phyloP scores from a whole-genome alignment of 352 stramenopile genomes.

The Pythium monospermum region DNA sequence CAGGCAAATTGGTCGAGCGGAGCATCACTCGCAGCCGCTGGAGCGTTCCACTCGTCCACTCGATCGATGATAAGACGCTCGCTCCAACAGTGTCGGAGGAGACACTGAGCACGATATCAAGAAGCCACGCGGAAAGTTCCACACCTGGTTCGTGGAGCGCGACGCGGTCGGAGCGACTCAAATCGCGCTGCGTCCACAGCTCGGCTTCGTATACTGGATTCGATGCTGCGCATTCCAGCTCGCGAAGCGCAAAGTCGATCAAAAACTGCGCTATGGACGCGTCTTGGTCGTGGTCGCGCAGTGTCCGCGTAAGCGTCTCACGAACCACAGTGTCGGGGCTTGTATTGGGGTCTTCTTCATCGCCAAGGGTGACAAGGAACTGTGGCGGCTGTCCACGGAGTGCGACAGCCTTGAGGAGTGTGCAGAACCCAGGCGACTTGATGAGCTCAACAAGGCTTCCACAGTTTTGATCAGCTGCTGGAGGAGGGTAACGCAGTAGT shows the following conservation, averaged over 20 bases:
- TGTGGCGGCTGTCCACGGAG: neutral
- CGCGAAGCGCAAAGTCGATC: slow-evolving; percentile 48
- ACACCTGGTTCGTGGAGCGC: slow-evolving; percentile 60
- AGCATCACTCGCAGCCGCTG: slow-evolving; percentile 3
- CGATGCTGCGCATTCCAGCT: slow-evolving; percentile 55
- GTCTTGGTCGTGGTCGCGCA: neutral
- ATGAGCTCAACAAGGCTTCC: neutral
- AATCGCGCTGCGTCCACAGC: slow-evolving; percentile 74
- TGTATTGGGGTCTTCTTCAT: too few species aligned
- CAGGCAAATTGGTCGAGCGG: slow-evolving; percentile 46
- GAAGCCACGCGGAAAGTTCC: slow-evolving; percentile 44
- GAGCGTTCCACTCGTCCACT: neutral
- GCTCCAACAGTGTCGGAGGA: too few species aligned
- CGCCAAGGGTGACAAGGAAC: neutral
- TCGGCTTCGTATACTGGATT: slow-evolving; percentile 49
- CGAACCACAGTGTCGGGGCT: too few species aligned
- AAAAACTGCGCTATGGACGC: neutral
- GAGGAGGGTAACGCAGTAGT: too few species aligned
- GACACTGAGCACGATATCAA: slow-evolving; percentile 18
- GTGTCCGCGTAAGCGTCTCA: too few species aligned
- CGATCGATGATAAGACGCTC: neutral
- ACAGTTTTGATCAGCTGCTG: neutral
- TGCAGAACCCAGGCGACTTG: too few species aligned
- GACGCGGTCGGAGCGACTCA: slow-evolving; percentile 39
- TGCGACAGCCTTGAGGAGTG: neutral